Evolutionary conservation across 495 filamentous ascomycete genomes (phyloP).

Genomic region (Entonaema liquescens): DNA sequence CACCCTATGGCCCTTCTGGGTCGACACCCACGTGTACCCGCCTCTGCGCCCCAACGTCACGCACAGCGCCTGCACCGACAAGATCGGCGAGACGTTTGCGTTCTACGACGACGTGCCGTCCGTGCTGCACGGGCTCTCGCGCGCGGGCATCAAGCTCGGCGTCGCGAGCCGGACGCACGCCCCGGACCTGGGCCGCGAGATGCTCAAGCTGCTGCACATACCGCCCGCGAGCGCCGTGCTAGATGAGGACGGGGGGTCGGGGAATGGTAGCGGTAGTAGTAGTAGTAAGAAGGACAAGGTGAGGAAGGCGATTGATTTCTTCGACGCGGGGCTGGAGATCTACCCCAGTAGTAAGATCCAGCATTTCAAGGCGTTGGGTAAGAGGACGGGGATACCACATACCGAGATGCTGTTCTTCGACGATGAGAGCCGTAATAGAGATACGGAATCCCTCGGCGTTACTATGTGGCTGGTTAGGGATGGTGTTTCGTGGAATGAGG

Average conservation of each 20-base stretch:
- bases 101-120: constrained; percentile 83
- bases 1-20: constrained; percentile 98
- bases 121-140: constrained; percentile 70
- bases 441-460: constrained; percentile 86
- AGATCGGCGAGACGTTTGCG: constrained; percentile 76
- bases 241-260: not conserved
- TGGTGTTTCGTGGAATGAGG: constrained; percentile 79
- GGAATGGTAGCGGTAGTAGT: constrained; percentile 7
- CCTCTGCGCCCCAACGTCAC: constrained; percentile 72
- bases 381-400: constrained; percentile 71
- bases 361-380: constrained; percentile 79
- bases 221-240: constrained; percentile 53
- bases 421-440: constrained; percentile 85
- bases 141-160: constrained; percentile 67
- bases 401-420: constrained; percentile 97
- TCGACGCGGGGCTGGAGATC: constrained; percentile 84
- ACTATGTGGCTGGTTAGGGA: constrained; percentile 82
- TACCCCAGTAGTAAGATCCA: constrained; percentile 86
- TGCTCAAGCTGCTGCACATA: constrained; percentile 78
- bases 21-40: constrained; percentile 87
- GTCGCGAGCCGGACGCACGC: constrained; percentile 85
- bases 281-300: constrained; percentile 51
- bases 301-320: constrained; percentile 72
- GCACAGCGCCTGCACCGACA: constrained; percentile 62
- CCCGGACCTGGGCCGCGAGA: constrained; percentile 80